Evolutionary conservation across 139 green algal species (phyloP).

Genomic region (Micractinium conductrix): DNA sequence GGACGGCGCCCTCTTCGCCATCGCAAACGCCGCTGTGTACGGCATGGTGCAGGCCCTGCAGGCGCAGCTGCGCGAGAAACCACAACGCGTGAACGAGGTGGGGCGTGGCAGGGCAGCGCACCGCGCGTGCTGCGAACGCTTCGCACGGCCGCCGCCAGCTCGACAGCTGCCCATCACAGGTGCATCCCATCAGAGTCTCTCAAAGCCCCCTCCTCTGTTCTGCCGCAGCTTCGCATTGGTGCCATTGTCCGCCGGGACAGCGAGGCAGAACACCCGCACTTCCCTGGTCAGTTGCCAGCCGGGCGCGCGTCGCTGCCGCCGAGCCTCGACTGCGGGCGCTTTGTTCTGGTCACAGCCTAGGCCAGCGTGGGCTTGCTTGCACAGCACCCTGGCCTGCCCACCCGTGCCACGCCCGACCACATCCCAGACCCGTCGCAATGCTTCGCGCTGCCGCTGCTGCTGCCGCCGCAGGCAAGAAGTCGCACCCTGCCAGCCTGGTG

Average conservation of each 20-base stretch:
- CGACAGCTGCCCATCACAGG: no score
- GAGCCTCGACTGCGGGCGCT: no score
- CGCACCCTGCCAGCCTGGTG: slow-evolving; percentile 23
- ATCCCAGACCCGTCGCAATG: neutral
- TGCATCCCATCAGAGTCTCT: no score
- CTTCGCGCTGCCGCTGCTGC: neutral
- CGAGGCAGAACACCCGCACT: slow-evolving; percentile 26
- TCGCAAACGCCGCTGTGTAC: slow-evolving; percentile 39
- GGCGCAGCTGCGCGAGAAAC: slow-evolving; percentile 5
- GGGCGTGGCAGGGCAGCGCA: no score
- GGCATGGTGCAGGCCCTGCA: slow-evolving; percentile 33
- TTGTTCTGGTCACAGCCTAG: neutral
- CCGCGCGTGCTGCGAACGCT: no score
- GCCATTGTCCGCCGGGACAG: slow-evolving; percentile 30
- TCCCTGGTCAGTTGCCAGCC: neutral
- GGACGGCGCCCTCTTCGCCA: slow-evolving; percentile 12
- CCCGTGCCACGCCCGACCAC: neutral
- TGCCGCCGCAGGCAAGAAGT: neutral
- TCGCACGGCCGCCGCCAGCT: no score
- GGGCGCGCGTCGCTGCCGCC: neutral
- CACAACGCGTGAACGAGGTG: slow-evolving; percentile 43
- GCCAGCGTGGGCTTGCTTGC: neutral
- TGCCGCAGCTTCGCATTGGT: slow-evolving; percentile 37
- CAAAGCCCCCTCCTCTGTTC: no score
- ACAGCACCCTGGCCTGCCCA: neutral